Base-by-base conservation (phyloP, 257 asterid genomes). In the Jacaranda copaia region DNA sequence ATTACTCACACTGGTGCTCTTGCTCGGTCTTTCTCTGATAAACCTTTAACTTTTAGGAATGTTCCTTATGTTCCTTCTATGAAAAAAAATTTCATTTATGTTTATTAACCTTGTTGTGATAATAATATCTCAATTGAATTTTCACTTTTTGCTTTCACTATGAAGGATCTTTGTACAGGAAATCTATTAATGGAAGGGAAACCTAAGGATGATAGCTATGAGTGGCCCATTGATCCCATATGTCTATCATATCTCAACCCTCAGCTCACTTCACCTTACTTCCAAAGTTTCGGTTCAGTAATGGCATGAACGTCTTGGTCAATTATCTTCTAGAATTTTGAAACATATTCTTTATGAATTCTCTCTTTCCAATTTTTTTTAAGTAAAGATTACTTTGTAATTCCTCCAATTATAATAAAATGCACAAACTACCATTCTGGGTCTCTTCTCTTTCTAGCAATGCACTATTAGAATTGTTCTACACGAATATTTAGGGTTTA, bases 51-150 rank as follows among this genome's bases (percentile, higher is more conserved):
- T 3, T 6, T 3, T 4, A 25, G 8, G 35, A 48, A 74, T 51
- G 62, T 74, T 51, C n/a, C 63, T 8, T 49, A 32, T 74, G n/a
- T n/a, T n/a, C n/a, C n/a, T n/a, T n/a, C n/a, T n/a, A n/a, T n/a
- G n/a, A 46, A 48, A 18, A 14, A 5, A 1, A 45, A 48, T 5
- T 13, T 74, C 3, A 32, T 62, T 14, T 61, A 0, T 32, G 20
- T 74, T 5, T 74, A 48, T 10, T 20, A 74, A 35, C 59, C 62
- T 32, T 74, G 72, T 3, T 4, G 1, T 0, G 16, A 36, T 13
- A 74, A 74, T n/a, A 62, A 74, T 16, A 13, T 57, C 2, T 46
- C 62, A 25, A 35, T 61, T 35, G 63, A 62, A 4, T 49, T 61
- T 3, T 73, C 58, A 40, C 59, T 45, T 45, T 2, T 1, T 3